Percentiles rank a stretch among this genome's conserved stretches.
phyloP scores from a whole-genome alignment of 1,139 yeast species.

The Scheffersomyces illinoinensis region DNA sequence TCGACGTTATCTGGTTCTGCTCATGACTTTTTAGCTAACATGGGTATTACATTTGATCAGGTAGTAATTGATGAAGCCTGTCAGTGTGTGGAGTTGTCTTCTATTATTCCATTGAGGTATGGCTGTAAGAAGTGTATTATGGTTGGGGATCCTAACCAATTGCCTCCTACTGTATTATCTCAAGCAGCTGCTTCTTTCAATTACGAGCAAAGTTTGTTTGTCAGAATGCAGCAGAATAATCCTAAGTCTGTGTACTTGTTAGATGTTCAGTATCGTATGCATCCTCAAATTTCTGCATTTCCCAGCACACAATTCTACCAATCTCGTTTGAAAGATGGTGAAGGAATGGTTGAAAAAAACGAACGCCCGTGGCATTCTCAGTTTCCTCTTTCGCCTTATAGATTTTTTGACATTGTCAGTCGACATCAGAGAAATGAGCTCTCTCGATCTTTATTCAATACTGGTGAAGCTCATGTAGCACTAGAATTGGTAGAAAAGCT shows the following conservation, averaged over 20 bases:
- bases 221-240: constrained; percentile 78
- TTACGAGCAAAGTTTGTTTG: constrained; percentile 92
- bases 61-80: constrained; percentile 98
- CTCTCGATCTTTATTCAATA: constrained; percentile 71
- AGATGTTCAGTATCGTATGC: constrained; percentile 98
- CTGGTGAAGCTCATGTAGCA: constrained; percentile 70
- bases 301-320: constrained; percentile 85
- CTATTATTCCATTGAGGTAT: constrained; percentile 88
- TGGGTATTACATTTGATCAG: constrained; percentile 83
- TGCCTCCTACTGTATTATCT: constrained; percentile 97
- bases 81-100: constrained; percentile 92
- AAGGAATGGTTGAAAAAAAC: constrained; percentile 59
- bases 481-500: constrained; percentile 65
- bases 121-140: constrained; percentile 90
- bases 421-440: constrained; percentile 61
- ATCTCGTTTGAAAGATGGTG: constrained; percentile 74
- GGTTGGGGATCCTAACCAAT: constrained; percentile 99
- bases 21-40: constrained; percentile 74
- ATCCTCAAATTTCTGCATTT: constrained; percentile 83
- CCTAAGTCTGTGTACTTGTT: constrained; percentile 68
- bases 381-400: constrained; percentile 64
- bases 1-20: constrained; percentile 95
- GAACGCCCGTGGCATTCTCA: constrained; percentile 73
- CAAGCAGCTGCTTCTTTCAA: constrained; percentile 77
- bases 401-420: constrained; percentile 72